Base-by-base conservation (phyloP, 495 filamentous ascomycete species). In the Geoglossum glabrum region DNA sequence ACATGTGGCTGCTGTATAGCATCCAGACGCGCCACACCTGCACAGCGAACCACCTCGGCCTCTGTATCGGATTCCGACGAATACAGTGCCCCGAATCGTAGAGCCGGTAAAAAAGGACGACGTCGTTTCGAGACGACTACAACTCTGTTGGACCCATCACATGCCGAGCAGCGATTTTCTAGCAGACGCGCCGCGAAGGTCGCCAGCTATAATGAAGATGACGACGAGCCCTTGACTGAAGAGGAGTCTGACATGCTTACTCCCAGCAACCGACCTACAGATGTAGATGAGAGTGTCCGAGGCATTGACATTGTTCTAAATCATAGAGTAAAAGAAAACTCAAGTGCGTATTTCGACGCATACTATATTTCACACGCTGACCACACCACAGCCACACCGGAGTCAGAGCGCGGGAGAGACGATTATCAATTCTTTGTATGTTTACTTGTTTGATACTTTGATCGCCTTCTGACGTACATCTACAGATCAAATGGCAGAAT, bases 401-500 rank as follows among this genome's bases (percentile, higher is more conserved):
- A 56, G 38, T 33, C 50, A 34, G 51, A 23, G 10, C 21, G 50
- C 28, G 13, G 17, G 33, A 85, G 85, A 60, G 79, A 87, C 56
- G 85, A 95, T 63, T 96, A 88, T 61, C 85, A 95, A 59, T 98
- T 87, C 67, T 87, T 83, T 65, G 76, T 78, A 67, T 60, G 72
- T 64, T 26, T 47, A 27, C 59, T 43, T 31, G 11, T 40, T 34
- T n/a, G 23, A 51, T 26, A 55, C 40, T 28, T 59, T 38, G 25
- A 23, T 27, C 30, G 13, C 25, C 11, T 26, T 19, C 26, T 55
- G 10, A 26, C 30, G 50, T 51, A 54, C 27, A 11, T 56, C 52
- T 38, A 25, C 58, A 78, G 73, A 90, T 99, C 63, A 99, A 99
- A 74, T 99, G 92, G 92, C 87, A 95, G 69, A 84, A 80, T 60